Evolutionary conservation across 2,329 filamentous ascomycete species (phyloP).

Genomic region (Fusarium neocosmosporiellum): DNA sequence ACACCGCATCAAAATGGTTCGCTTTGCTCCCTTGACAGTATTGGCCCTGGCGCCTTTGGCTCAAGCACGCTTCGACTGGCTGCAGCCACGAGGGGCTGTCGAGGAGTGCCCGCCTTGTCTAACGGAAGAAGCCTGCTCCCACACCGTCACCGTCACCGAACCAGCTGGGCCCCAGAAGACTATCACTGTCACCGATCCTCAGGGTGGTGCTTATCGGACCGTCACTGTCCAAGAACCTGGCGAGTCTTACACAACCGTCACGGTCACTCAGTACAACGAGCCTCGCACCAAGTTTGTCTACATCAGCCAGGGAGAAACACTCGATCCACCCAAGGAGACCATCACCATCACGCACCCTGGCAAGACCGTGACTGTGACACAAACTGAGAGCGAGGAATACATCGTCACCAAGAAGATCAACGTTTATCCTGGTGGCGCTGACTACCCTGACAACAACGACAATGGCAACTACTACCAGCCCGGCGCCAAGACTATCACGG

Average conservation of each 20-base stretch:
- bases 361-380: slow-evolving; percentile 40
- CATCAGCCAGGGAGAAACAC: slow-evolving; percentile 30
- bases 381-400: slow-evolving; percentile 33
- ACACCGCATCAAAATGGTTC: slow-evolving; percentile 39
- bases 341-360: slow-evolving; percentile 42
- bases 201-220: slow-evolving; percentile 20
- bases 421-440: slow-evolving; percentile 12
- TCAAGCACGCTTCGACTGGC: slow-evolving; percentile 41
- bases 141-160: slow-evolving; percentile 45
- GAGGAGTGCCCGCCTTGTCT: slow-evolving; percentile 48
- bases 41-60: slow-evolving; percentile 43
- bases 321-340: slow-evolving; percentile 39
- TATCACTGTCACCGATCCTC: slow-evolving; percentile 31
- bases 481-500: slow-evolving; percentile 27
- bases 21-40: slow-evolving; percentile 38
- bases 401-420: slow-evolving; percentile 38
- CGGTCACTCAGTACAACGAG: slow-evolving; percentile 25
- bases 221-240: slow-evolving; percentile 31
- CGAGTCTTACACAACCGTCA: slow-evolving; percentile 23
- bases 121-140: slow-evolving; percentile 17
- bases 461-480: slow-evolving; percentile 13
- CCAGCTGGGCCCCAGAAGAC: slow-evolving; percentile 26
- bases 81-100: slow-evolving; percentile 29
- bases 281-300: slow-evolving; percentile 33
- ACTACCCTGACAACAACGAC: slow-evolving; percentile 4